phyloP scores from a whole-genome alignment of 257 asterid genomes.

The Coffea eugenioides region DNA sequence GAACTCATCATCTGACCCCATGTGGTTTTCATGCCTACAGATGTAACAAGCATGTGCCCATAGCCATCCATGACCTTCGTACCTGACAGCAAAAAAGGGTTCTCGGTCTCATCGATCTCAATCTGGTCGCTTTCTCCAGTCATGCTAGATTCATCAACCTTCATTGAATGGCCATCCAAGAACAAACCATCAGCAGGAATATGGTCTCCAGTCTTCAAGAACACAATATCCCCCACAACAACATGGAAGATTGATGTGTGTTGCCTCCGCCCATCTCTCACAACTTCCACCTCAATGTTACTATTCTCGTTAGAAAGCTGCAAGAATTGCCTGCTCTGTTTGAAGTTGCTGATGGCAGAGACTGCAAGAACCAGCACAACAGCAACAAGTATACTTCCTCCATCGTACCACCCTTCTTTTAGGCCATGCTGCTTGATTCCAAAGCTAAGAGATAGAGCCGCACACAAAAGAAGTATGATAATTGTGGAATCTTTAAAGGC shows the following conservation, averaged over 20 bases:
- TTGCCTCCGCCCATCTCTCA: background rate
- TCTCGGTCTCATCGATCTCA: background rate
- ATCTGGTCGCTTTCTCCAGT: background rate
- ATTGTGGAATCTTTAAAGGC: background rate
- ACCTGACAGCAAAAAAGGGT: background rate
- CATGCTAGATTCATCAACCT: background rate
- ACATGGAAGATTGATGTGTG: background rate
- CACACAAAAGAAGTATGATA: background rate
- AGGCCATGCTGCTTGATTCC: background rate
- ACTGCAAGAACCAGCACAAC: background rate
- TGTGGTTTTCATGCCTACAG: no score
- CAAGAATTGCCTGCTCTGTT: background rate
- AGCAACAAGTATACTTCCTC: background rate
- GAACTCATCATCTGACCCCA: no score
- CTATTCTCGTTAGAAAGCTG: background rate
- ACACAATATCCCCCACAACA: background rate
- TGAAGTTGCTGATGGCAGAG: background rate
- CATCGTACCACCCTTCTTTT: background rate
- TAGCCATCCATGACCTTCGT: background rate
- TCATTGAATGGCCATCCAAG: conserved; percentile 2
- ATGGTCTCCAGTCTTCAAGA: background rate
- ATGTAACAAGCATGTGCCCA: no score
- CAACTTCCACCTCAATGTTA: background rate
- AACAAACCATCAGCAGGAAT: background rate
- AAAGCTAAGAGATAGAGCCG: background rate